Evolutionary conservation across 768 basidiomycete species (phyloP), one percentile per base, ranked within the genome.

Genomic region (Cytidiella melzeri): DNA sequence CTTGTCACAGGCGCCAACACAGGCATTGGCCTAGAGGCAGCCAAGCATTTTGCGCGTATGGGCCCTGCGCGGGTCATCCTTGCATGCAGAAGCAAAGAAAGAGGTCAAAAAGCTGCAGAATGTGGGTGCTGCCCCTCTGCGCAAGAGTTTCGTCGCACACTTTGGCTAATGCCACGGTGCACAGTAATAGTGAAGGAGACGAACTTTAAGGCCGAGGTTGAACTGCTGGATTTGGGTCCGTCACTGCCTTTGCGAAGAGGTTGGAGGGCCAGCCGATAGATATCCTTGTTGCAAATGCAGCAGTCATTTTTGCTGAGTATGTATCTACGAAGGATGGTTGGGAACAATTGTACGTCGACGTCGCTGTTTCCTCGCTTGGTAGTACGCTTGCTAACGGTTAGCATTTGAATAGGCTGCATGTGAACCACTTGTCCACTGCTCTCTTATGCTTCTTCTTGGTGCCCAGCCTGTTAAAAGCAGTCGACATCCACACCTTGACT

Each of bases 1-100:
- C 45, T 80, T 19, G 69, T 82, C 20, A 66, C 69, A 21, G 74
- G 73, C 7, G 75, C 78, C 2, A 82, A 82, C 54, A 66, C 66
- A 20, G 81, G 77, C 2, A 48, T 78, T 3, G 77, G 77, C 1
- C 68, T 74, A 36, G 74, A 77, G 53, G 68, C 73, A 1, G 61
- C 69, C 5, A 73, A 69, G 48, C 71, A 76, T 47, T 72, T 77
- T 34, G 74, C 73, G 0, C 39, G 52, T 1, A 73, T 76, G 75
- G 68, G 68, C 40, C 64, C 75, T n/a, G 67, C 45, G 1, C 63
- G 60, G 42, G 57, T 75, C 2, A 65, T 76, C 20, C 25, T 76
- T 10, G 71, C 62, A 3, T 75, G 71, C 50, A 58, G 73, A 13
- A 69, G 52, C 43, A 41, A 66, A 39, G 52, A 56, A n/a, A 70